Evolutionary conservation across 352 stramenopile genomes (phyloP).

Genomic region (Phytophthora kernoviae): DNA sequence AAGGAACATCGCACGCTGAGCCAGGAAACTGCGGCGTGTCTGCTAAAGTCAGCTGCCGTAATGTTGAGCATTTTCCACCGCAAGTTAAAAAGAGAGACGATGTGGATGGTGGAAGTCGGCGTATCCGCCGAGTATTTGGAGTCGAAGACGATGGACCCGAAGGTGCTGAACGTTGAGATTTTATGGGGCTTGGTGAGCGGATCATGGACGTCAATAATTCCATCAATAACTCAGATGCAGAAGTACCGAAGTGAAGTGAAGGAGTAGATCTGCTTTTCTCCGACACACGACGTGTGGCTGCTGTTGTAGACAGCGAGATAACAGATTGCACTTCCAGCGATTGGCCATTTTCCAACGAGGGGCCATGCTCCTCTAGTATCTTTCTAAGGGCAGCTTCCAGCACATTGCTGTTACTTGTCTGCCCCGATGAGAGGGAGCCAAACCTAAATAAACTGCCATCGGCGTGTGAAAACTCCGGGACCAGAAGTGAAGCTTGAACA

Average conservation of each 20-base stretch:
- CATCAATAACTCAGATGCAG: slow-evolving; percentile 24
- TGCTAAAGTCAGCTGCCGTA: slow-evolving; percentile 24
- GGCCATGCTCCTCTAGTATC: slow-evolving; percentile 34
- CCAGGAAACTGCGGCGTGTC: slow-evolving; percentile 36
- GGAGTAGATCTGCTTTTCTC: slow-evolving; percentile 15
- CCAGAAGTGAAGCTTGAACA: slow-evolving; percentile 26
- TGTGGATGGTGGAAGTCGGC: slow-evolving; percentile 17
- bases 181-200: not conserved
- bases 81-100: slow-evolving; percentile 5
- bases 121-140: slow-evolving; percentile 28
- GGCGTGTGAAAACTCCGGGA: slow-evolving; percentile 3
- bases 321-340: slow-evolving; percentile 25
- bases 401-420: not conserved
- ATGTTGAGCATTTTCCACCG: slow-evolving; percentile 15
- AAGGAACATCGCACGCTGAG: slow-evolving; percentile 38
- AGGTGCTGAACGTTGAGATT: slow-evolving; percentile 6
- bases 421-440: too few relatives aligned
- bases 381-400: slow-evolving; percentile 16
- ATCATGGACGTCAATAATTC: slow-evolving; percentile 15
- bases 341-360: slow-evolving; percentile 18
- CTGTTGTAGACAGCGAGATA: slow-evolving; percentile 15
- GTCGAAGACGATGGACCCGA: slow-evolving; percentile 4
- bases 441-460: not conserved
- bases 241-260: slow-evolving; percentile 40
- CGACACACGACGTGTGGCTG: not conserved